A percentile compares a stretch with the other conserved stretches of the same genome.
Conservation (phyloP, 768 basidiomycete genomes). For the Kwoniella mangroviensis region DNA sequence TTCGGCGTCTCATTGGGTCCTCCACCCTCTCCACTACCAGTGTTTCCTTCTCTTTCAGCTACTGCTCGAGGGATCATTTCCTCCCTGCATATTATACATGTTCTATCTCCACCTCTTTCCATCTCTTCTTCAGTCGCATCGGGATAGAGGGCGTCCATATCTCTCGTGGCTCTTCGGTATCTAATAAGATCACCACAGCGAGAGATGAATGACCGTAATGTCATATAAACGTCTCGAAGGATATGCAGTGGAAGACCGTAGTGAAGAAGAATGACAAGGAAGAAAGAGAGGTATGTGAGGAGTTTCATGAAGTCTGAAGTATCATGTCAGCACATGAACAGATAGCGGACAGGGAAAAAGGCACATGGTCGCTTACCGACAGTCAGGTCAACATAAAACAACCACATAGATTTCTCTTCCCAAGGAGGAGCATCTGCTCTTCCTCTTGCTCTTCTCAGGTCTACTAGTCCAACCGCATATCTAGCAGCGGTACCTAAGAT, state of each 20-base stretch:
- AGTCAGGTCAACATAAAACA: conserved; percentile 89
- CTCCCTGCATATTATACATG: conserved; percentile 97
- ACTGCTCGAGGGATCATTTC: conserved; percentile 71
- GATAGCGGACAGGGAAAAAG: neutral
- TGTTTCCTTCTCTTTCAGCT: conserved; percentile 21
- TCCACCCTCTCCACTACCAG: conserved; percentile 14
- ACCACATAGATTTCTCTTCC: conserved; percentile 98
- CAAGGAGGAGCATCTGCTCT: conserved; percentile 68
- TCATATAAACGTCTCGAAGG: conserved; percentile 94
- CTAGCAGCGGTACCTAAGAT: conserved; percentile 64
- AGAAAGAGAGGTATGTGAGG: conserved; percentile 89
- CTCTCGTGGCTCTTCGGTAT: conserved; percentile 89
- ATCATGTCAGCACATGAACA: neutral
- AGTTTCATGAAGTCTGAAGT: conserved; percentile 86
- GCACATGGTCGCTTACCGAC: conserved; percentile 67
- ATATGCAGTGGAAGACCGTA: conserved; percentile 96
- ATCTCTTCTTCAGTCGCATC: conserved; percentile 88
- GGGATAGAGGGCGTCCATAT: conserved; percentile 96
- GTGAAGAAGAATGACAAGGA: conserved; percentile 88
- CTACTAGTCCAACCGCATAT: conserved; percentile 79
- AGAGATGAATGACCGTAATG: conserved; percentile 86
- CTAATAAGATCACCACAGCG: conserved; percentile 85
- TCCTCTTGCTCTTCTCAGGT: conserved; percentile 71
- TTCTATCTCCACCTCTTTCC: conserved; percentile 77
- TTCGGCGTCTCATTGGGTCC: conserved; percentile 95